Evolutionary conservation across 768 basidiomycete genomes (phyloP).

Genomic region (Podaxis sp.): DNA sequence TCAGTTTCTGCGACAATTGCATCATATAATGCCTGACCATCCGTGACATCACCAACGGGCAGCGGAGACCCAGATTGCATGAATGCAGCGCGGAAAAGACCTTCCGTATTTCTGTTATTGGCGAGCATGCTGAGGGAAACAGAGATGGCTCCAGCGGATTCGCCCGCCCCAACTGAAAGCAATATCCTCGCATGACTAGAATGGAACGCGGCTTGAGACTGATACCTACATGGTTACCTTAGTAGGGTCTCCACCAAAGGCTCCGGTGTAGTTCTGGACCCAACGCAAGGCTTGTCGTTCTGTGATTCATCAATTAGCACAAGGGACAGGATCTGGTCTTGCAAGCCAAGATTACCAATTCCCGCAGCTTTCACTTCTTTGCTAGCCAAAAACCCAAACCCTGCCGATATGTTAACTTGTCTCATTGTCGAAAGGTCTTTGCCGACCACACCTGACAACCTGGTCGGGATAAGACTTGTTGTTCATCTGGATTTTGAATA

Average conservation of each 20-base stretch:
- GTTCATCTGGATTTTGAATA: neutral
- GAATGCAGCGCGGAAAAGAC: conserved; percentile 46
- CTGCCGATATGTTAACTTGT: neutral
- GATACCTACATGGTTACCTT: conserved; percentile 45
- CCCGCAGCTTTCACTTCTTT: conserved; percentile 39
- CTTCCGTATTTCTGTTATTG: conserved; percentile 38
- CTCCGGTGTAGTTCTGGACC: conserved; percentile 55
- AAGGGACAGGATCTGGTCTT: conserved; percentile 36
- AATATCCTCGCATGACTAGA: neutral
- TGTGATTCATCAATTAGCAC: too few relatives aligned
- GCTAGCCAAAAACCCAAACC: conserved; percentile 41
- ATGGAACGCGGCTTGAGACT: neutral
- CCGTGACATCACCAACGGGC: conserved; percentile 38
- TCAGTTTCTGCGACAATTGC: conserved; percentile 35
- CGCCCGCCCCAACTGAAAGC: conserved; percentile 37
- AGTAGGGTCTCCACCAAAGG: conserved; percentile 56
- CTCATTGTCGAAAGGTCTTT: neutral
- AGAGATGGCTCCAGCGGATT: conserved; percentile 55
- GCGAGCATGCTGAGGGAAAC: conserved; percentile 46
- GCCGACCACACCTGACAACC: conserved; percentile 5
- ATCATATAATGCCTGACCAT: conserved; percentile 35
- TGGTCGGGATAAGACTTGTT: neutral
- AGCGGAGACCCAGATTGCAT: conserved; percentile 49
- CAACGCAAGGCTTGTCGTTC: conserved; percentile 53
- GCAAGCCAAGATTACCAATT: conserved; percentile 54